Conservation (phyloP, 2,329 filamentous ascomycete genomes). For the Colletotrichum sojae region DNA sequence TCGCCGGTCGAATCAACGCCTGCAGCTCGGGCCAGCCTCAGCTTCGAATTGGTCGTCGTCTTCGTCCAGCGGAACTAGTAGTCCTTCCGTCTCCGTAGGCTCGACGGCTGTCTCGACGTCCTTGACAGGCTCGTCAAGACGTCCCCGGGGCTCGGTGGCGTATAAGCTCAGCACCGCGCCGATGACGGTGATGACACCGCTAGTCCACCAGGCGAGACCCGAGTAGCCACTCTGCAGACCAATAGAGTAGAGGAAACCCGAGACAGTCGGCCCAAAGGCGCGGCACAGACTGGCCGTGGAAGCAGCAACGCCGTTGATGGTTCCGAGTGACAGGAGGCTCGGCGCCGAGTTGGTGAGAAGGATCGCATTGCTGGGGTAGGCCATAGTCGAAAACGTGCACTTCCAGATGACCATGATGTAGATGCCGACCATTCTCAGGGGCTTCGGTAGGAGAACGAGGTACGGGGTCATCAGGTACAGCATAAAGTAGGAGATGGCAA, state of each 20-base stretch:
- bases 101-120: slow-evolving; percentile 57
- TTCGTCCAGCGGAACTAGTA: slow-evolving; percentile 16
- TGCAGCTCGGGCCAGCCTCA: slow-evolving; percentile 33
- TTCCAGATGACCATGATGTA: slow-evolving; percentile 89
- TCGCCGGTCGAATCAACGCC: slow-evolving; percentile 1
- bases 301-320: slow-evolving; percentile 92
- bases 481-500: slow-evolving; percentile 86
- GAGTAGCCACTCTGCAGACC: slow-evolving; percentile 87
- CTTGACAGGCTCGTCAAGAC: slow-evolving; percentile 56
- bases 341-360: slow-evolving; percentile 91
- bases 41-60: slow-evolving; percentile 20
- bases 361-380: slow-evolving; percentile 91
- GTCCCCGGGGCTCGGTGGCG: slow-evolving; percentile 76
- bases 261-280: slow-evolving; percentile 89
- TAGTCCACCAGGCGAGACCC: slow-evolving; percentile 94
- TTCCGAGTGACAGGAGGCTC: slow-evolving; percentile 86
- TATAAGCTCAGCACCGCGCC: slow-evolving; percentile 83
- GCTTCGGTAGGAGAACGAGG: slow-evolving; percentile 83
- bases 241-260: slow-evolving; percentile 85
- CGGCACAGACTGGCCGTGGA: slow-evolving; percentile 91
- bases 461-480: slow-evolving; percentile 93
- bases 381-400: slow-evolving; percentile 91
- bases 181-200: slow-evolving; percentile 79
- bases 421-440: slow-evolving; percentile 79
- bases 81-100: slow-evolving; percentile 36